Conservation (phyloP, 257 asterid genomes). For the Solanum dulcamara region DNA sequence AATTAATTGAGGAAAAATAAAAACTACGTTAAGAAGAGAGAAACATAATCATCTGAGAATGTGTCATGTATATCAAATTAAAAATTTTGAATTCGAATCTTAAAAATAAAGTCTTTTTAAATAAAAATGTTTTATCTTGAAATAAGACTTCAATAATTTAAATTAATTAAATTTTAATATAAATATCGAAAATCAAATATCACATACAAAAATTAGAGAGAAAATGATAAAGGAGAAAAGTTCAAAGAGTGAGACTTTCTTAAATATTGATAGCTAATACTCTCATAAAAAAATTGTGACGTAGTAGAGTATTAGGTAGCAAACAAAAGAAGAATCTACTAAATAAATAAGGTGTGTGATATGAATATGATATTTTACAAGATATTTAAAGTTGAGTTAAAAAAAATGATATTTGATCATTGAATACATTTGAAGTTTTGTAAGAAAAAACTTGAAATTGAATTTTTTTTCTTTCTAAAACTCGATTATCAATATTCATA, state of each 20-base stretch:
- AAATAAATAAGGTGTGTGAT: neutral
- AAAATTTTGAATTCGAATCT: too few species aligned
- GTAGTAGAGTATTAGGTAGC: neutral
- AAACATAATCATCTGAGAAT: too few species aligned
- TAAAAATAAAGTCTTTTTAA: neutral
- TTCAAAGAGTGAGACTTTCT: neutral
- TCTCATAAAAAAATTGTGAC: neutral
- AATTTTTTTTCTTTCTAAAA: neutral
- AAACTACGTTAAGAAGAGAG: neutral
- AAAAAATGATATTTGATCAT: neutral
- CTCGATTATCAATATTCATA: neutral
- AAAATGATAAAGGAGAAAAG: neutral
- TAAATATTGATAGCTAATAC: neutral
- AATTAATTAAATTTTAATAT: neutral
- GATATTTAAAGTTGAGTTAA: neutral
- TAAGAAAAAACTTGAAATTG: neutral
- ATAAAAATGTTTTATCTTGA: neutral
- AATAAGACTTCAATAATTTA: neutral
- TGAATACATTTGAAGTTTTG: neutral
- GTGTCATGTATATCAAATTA: too few species aligned
- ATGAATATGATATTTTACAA: neutral
- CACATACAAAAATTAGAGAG: neutral
- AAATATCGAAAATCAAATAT: neutral
- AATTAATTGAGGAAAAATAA: neutral
- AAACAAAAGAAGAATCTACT: neutral